Evolutionary conservation across 1,284 basidiomycete species (phyloP), one percentile per base, ranked within the genome.

Genomic region (Microstroma glucosiphilum): DNA sequence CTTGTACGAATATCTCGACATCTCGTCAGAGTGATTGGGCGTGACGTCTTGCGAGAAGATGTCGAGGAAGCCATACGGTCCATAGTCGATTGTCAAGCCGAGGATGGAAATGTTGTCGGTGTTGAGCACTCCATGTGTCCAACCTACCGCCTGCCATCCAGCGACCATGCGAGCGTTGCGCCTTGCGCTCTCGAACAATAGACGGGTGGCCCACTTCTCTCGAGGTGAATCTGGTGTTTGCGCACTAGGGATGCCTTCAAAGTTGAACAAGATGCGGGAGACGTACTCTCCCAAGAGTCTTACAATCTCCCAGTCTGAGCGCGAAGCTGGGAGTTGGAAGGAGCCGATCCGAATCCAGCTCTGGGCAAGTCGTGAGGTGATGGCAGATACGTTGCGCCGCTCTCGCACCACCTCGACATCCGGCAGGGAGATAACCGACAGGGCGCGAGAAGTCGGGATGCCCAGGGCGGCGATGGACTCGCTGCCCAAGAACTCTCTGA

Each of bases 321-420:
- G 78, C 60, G 80, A 8, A 88, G 88, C 90, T 58, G 92, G 82
- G 0, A 91, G 89, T 77, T 96, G 88, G 73, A 96, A 96, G 65
- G 85, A 89, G 40, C 96, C 94, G 63, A 98, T 89, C 30, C 94
- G 88, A 55, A 97, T 82, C 83, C 96, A 98, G 1, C 89, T 89
- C 0, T 91, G 89, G 0, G 92, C 90, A 25, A 96, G 80, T 26
- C 94, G 88, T 4, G 90, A 88, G 17, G 90, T 85, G 56, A 97
- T 82, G 59, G 88, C 90, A 0, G 90, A 90, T 0, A 83, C 84
- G 77, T 96, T 92, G 9, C 85, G 77, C n/a, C 83, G 82, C 79
- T 97, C 93, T 46, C 94, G 87, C 1, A 83, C 69, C 17, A 97
- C 94, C 0, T 85, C 82, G 3, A 96, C 81, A 13, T 83, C 82